Conservation (phyloP, 768 basidiomycete species). For the Kwoniella sp. region DNA sequence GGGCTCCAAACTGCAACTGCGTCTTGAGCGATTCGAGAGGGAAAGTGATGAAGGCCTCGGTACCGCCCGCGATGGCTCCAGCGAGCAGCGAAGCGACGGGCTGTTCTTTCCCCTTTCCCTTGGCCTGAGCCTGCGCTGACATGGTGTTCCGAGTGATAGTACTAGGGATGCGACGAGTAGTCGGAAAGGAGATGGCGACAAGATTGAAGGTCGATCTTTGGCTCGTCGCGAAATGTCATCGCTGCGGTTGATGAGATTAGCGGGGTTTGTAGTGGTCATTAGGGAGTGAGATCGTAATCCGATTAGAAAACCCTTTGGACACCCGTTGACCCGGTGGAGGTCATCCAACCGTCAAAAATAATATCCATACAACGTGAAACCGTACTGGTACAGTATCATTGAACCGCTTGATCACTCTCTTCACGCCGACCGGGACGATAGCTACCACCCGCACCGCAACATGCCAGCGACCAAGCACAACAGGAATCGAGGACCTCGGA, state of each 20-base stretch:
- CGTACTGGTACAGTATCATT: too few species aligned
- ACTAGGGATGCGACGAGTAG: too few species aligned
- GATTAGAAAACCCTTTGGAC: background rate
- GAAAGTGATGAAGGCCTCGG: slow-evolving; percentile 78
- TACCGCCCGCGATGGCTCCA: slow-evolving; percentile 83
- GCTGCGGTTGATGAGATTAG: background rate
- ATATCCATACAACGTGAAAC: slow-evolving; percentile 2
- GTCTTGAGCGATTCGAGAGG: slow-evolving; percentile 93
- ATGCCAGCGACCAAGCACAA: slow-evolving; percentile 6
- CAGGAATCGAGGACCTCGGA: slow-evolving; percentile 1
- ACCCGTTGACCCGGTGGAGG: too few species aligned
- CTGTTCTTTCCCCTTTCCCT: slow-evolving; percentile 58
- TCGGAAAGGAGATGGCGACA: too few species aligned
- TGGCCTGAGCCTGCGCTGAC: slow-evolving; percentile 9
- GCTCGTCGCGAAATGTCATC: too few species aligned
- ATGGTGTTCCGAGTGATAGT: too few species aligned
- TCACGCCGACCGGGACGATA: too few species aligned
- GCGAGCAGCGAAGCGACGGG: slow-evolving; percentile 82
- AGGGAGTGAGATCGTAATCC: background rate
- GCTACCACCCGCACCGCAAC: too few species aligned
- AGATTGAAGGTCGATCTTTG: background rate
- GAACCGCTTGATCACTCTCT: too few species aligned
- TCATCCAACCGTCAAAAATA: slow-evolving; percentile 5
- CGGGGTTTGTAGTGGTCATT: background rate
- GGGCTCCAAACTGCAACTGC: slow-evolving; percentile 72